Base-by-base conservation (phyloP, 768 basidiomycete genomes). In the Austroboletus eburneus region DNA sequence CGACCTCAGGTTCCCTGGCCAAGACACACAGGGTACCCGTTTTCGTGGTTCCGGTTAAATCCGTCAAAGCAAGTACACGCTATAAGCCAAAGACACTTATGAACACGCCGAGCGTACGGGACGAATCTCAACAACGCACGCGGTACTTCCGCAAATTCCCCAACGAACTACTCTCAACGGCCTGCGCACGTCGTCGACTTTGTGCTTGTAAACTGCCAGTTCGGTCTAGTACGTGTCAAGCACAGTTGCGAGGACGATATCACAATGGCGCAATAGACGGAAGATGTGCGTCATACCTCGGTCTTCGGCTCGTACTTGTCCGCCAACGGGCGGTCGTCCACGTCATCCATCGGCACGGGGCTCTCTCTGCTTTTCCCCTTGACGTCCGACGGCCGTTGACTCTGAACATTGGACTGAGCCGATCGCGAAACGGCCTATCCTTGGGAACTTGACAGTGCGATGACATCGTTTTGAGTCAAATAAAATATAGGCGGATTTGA, bases 11-110 rank as follows among this genome's bases (percentile, higher is more conserved):
- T 57, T 94, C 90, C 14, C 69, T 69, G 0, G 89, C 74, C 18
- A 99, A 69, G 2, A 92, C 77, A 22, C 80, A 78, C 3, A 98
- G 55, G 0, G 91, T 91, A 0, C 92, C 78, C 0, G 95, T 96
- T 72, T 99, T 99, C 0, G 81, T 95, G 0, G 83, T 80, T 2
- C 95, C 95, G 7, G 95, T 84, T 0, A 91, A 89, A 2, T 96
- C 95, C 3, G 88, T 87, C 12, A 99, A 68, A 0, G 80, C 80
- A 7, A 98, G 76, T 23, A 99, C 81, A 38, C 92, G 77, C 89
- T 97, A 46, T 3, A 21, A 45, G 30, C 17, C 22, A 14, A 39
- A 40, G n/a, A n/a, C n/a, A n/a, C n/a, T n/a, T n/a, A n/a, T n/a
- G n/a, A n/a, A n/a, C n/a, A n/a, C n/a, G n/a, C n/a, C n/a, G n/a